Evolutionary conservation across 176 grass and related monocot genomes (phyloP).

Genomic region (Tillandsia fasciculata): DNA sequence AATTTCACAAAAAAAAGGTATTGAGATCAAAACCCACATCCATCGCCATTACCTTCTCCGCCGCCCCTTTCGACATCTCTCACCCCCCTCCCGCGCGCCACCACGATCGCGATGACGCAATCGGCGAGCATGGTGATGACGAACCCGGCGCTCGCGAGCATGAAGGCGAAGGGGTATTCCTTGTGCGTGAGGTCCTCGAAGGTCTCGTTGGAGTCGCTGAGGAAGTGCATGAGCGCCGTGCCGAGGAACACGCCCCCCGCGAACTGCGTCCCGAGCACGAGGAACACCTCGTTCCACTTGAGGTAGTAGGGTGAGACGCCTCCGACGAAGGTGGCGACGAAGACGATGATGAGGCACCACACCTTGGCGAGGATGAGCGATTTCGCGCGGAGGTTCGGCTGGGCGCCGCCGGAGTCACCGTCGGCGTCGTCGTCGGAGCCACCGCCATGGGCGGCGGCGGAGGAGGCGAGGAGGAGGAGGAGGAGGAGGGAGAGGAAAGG

Average conservation of each 20-base stretch:
- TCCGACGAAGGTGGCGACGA: conserved; percentile 54
- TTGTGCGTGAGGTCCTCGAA: conserved; percentile 51
- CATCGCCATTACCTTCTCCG: conserved; percentile 11
- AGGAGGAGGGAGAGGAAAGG: conserved; percentile 2
- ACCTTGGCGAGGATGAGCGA: conserved; percentile 61
- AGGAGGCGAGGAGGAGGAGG: conserved; percentile 3
- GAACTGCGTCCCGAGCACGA: conserved; percentile 77
- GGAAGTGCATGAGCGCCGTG: conserved; percentile 90
- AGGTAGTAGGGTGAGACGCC: conserved; percentile 86
- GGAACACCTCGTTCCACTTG: conserved; percentile 84
- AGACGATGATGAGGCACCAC: conserved; percentile 62
- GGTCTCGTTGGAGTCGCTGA: conserved; percentile 73
- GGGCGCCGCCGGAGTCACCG: not conserved
- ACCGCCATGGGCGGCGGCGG: conserved; percentile 27
- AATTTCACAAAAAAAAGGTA: not conserved
- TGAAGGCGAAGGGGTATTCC: conserved; percentile 69
- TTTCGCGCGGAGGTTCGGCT: conserved; percentile 51
- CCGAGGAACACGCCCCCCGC: conserved; percentile 83
- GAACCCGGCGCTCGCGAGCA: conserved; percentile 67
- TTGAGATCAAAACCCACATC: not conserved
- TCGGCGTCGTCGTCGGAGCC: conserved; percentile 11
- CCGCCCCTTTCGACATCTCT: not conserved
- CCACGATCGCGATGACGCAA: conserved; percentile 44
- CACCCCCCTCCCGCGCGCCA: conserved; percentile 20
- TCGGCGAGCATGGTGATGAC: conserved; percentile 68